Conservation (phyloP, 495 filamentous ascomycete genomes). For the Podospora didyma region DNA sequence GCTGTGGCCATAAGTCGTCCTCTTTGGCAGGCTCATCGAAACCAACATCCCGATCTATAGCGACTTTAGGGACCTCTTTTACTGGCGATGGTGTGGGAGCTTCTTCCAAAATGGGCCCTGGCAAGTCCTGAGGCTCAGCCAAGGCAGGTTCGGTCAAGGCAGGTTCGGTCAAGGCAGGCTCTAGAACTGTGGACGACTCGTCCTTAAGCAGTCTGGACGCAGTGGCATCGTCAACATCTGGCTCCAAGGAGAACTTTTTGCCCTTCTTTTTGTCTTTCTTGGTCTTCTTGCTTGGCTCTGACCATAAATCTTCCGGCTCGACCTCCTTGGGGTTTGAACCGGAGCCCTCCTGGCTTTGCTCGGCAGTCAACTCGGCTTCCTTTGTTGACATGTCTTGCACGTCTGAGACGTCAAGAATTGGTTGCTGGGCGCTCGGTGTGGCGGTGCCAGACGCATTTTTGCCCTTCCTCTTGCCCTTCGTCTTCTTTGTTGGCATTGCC, state of each 20-base stretch:
- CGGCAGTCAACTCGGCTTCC: neutral
- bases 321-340: neutral
- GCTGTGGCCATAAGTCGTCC: neutral
- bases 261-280: slow-evolving; percentile 24
- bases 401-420: slow-evolving; percentile 5
- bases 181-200: neutral
- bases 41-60: too few relatives aligned
- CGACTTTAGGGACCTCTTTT: neutral
- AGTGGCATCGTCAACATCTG: slow-evolving; percentile 13
- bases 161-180: too few relatives aligned
- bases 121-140: too few relatives aligned
- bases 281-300: slow-evolving; percentile 26
- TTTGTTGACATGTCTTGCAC: neutral
- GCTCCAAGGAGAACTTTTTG: slow-evolving; percentile 14
- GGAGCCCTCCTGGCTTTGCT: slow-evolving; percentile 3
- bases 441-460: slow-evolving; percentile 14
- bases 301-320: slow-evolving; percentile 16
- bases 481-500: slow-evolving; percentile 19
- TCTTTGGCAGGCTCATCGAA: slow-evolving; percentile 1
- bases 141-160: too few relatives aligned
- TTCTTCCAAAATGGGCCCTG: neutral
- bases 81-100: neutral
- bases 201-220: slow-evolving; percentile 1
- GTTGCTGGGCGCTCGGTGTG: slow-evolving; percentile 13
- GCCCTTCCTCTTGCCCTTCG: slow-evolving; percentile 34